Percentiles rank a stretch among this genome's conserved stretches.
Conservation (phyloP, 2,329 filamentous ascomycete species). For the Epichloe bromicola region DNA sequence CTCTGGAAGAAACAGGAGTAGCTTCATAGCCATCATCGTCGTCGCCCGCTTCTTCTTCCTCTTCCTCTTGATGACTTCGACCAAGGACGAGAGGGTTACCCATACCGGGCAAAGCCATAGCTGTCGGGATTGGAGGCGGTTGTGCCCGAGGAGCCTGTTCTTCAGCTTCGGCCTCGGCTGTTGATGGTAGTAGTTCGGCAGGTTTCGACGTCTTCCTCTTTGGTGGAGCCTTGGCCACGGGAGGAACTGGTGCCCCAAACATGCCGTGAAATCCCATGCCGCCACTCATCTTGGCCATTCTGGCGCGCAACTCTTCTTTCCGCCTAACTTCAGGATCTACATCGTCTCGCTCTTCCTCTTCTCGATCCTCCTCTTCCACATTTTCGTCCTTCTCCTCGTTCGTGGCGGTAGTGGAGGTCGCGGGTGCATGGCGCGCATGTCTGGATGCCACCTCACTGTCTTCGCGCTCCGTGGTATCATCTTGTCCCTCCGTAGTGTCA, state of each 20-base stretch:
- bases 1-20: slow-evolving; percentile 11
- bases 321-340: slow-evolving; percentile 77
- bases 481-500: slow-evolving; percentile 48
- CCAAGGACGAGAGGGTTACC: slow-evolving; percentile 38
- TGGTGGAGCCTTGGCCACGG: slow-evolving; percentile 33
- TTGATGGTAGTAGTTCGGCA: slow-evolving; percentile 16
- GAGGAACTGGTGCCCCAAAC: slow-evolving; percentile 64
- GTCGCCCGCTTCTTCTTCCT: slow-evolving; percentile 12
- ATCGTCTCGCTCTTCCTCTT: slow-evolving; percentile 71
- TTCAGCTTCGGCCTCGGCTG: slow-evolving; percentile 28
- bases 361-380: slow-evolving; percentile 44
- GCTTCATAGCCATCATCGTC: background rate
- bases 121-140: slow-evolving; percentile 43
- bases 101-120: slow-evolving; percentile 63
- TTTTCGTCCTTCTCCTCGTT: slow-evolving; percentile 45
- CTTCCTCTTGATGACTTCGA: slow-evolving; percentile 23
- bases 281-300: slow-evolving; percentile 98
- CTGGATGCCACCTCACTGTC: slow-evolving; percentile 52
- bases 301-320: slow-evolving; percentile 76
- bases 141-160: slow-evolving; percentile 25
- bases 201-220: slow-evolving; percentile 38
- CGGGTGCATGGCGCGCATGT: slow-evolving; percentile 22
- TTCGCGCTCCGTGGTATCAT: slow-evolving; percentile 55
- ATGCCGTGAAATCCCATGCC: slow-evolving; percentile 95
- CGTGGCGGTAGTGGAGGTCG: slow-evolving; percentile 24